Base-by-base conservation (phyloP, 75 land plant genomes). In the Isoetes taiwanensis region DNA sequence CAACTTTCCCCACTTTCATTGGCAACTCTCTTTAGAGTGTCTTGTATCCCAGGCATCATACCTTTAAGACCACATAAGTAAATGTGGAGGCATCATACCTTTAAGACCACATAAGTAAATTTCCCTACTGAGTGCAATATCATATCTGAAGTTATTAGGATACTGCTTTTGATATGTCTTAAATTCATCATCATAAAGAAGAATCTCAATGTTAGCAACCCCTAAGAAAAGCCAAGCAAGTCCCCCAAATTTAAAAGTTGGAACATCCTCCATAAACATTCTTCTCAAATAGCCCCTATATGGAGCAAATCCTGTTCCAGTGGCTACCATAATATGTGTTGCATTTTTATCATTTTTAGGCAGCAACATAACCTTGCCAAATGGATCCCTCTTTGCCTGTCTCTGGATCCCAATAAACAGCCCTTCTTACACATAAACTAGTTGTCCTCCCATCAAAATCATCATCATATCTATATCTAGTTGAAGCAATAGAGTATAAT, bases 11-110 rank as follows among this genome's bases (percentile, higher is more conserved):
- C 97, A 46, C 86, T 74, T 38, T 75, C 67, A 69, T 85, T 86
- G 2, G 94, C 93, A 48, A 90, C 88, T 31, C 81, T 66, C 66
- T 80, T 83, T 28, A 90, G 82, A 0, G 94, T 90, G 0, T 86
- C 88, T 35, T 90, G 97, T 37, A 90, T 90, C 11, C 97, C 97
- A 30, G 93, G 94, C 97, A 90, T 90, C 97, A 90, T 90, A 10
- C 94, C 97, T 61, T 78, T 80, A 55, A 86, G 61, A 38, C 97
- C 97, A 61, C 97, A 90, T 64, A 90, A 90, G 67, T 90, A 90
- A 23, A 90, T 90, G 34, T 90, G 97, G 94, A 87, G 1, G 94
- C 97, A 19, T 58, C 54, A 60, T 90, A 93, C 52, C 67, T 76
- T 63, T 68, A 86, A 90, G 23, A 90, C 62, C 61, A 83, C 85